Evolutionary conservation across 495 filamentous ascomycete genomes (phyloP).

Genomic region (Aspergillus cristatus): DNA sequence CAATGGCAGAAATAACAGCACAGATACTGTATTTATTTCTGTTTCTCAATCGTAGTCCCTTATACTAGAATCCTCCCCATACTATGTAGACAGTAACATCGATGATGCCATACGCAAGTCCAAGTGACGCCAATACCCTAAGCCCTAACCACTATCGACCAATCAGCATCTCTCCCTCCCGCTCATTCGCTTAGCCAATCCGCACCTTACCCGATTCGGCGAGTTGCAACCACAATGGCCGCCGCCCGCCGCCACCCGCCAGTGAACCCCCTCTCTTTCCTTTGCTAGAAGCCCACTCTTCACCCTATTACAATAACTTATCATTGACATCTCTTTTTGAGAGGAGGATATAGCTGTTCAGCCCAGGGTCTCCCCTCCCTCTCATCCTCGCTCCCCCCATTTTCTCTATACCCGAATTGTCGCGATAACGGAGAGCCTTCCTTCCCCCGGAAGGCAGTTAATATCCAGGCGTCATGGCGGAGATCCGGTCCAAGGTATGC

Average conservation of each 20-base stretch:
- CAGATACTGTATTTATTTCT: too few relatives aligned
- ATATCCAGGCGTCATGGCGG: conserved; percentile 42
- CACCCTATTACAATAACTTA: too few relatives aligned
- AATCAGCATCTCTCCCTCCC: conserved; percentile 8
- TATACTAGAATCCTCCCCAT: too few relatives aligned
- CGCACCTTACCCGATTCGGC: conserved; percentile 20
- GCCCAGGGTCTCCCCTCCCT: conserved; percentile 6
- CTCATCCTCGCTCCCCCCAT: conserved; percentile 15
- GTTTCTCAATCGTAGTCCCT: too few relatives aligned
- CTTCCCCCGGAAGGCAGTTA: conserved; percentile 40
- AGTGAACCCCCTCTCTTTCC: too few relatives aligned
- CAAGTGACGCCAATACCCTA: conserved; percentile 21
- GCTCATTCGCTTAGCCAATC: conserved; percentile 23
- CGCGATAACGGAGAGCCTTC: conserved; percentile 41
- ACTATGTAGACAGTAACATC: background rate
- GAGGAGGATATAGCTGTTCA: too few relatives aligned
- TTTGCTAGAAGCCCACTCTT: too few relatives aligned
- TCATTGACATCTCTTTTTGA: too few relatives aligned
- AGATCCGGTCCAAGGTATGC: conserved; percentile 45
- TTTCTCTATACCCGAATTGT: conserved; percentile 24
- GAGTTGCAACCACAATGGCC: conserved; percentile 19
- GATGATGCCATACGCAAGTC: conserved; percentile 13
- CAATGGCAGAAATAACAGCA: too few relatives aligned
- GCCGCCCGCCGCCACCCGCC: conserved; percentile 12
- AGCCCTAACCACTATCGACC: conserved; percentile 17